Base-by-base conservation (phyloP, 306 rosid genomes). In the Fagus crenata region DNA sequence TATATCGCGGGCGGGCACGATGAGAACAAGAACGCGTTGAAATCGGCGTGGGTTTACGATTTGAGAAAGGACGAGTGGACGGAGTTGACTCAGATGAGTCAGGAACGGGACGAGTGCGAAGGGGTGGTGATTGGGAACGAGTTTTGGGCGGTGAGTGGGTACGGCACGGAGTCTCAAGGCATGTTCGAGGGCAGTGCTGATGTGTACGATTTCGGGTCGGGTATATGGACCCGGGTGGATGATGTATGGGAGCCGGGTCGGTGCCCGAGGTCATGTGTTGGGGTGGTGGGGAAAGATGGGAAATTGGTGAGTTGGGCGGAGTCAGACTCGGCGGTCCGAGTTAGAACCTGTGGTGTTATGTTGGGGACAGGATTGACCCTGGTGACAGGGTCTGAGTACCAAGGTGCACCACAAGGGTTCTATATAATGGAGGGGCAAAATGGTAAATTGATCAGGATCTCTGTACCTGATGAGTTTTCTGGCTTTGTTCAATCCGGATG, bases 401-500 rank as follows among this genome's bases (percentile, higher is more conserved):
- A 86, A 58, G 89, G 83, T 2, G 85, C 68, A 1, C 74, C 71
- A 0, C 73, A 83, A 43, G 85, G 77, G 42, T 86, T 86, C 56
- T 83, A 59, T 56, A n/a, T 80, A 77, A 73, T 36, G 5, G 69
- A 83, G 13, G 87, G 83, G 77, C 81, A 78, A 15, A 77, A 86
- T 1, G 61, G 83, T 83, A 83, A 86, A 51, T 71, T 77, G 55
- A 60, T 0, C 0, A 78, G 17, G 31, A 78, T 80, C 0, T 67
- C 1, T 14, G 83, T 72, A 12, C 82, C 85, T 4, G 53, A 70
- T 39, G 80, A 76, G 3, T 86, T 77, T 61, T 71, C 81, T 72
- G 89, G 87, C 49, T 78, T 81, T 78, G 87, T 86, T 4, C 89
- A 83, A 67, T 83, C 89, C 6, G 89, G 89, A 12, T 86, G 89